Evolutionary conservation across 108 stramenopile genomes (phyloP).

Genomic region (Mediolabrus comicus): DNA sequence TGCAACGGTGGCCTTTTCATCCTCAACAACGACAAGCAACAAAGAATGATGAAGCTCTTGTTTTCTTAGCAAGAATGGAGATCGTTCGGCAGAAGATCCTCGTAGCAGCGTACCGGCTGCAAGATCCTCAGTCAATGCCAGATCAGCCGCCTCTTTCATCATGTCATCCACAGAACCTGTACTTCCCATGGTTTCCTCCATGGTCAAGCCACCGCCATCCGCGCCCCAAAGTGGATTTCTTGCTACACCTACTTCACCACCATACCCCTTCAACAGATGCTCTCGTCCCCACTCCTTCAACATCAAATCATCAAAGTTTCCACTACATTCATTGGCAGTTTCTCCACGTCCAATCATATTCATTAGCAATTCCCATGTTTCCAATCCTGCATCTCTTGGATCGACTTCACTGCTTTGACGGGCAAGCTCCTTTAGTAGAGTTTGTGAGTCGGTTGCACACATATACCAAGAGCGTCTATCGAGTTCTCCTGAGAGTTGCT

Average conservation of each 20-base stretch:
- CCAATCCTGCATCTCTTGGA: constrained; percentile 64
- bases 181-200: not conserved
- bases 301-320: constrained; percentile 78
- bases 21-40: constrained; percentile 61
- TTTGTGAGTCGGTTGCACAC: constrained; percentile 78
- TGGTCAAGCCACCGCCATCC: constrained; percentile 12
- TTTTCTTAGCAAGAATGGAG: constrained; percentile 71
- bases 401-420: constrained; percentile 47
- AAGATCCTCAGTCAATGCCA: constrained; percentile 8
- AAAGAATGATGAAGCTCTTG: constrained; percentile 81
- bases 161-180: constrained; percentile 26
- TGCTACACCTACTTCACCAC: constrained; percentile 17
- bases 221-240: constrained; percentile 16
- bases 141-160: constrained; percentile 21
- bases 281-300: constrained; percentile 73
- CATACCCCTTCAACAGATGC: constrained; percentile 51
- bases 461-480: constrained; percentile 84
- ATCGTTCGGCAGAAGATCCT: constrained; percentile 55
- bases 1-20: constrained; percentile 61
- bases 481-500: constrained; percentile 69
- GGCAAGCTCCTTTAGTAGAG: constrained; percentile 62
- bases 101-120: constrained; percentile 53
- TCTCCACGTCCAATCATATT: constrained; percentile 62
- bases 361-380: constrained; percentile 72
- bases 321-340: constrained; percentile 41